A percentile compares a stretch with the other conserved stretches of the same genome.
phyloP scores from a whole-genome alignment of 148 eudicot species.

The Vaccinium vitisidaea region DNA sequence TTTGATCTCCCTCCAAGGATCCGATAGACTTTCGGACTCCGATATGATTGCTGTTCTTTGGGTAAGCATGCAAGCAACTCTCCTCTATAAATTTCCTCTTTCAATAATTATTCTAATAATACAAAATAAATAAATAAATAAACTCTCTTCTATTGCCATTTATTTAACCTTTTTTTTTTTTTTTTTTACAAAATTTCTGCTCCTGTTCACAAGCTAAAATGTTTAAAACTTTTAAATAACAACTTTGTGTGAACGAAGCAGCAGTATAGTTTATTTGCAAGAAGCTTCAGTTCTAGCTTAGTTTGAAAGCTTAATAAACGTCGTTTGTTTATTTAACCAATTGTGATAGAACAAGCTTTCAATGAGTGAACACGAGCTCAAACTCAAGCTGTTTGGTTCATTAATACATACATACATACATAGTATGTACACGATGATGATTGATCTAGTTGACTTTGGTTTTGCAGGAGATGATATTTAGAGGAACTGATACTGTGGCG shows the following conservation, averaged over 20 bases:
- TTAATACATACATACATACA: no score
- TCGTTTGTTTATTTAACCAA: not conserved
- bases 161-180: no score
- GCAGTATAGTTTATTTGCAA: not conserved
- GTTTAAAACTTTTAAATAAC: no score
- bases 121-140: no score
- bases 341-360: not conserved
- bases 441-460: not conserved
- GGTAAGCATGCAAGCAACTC: constrained; percentile 37
- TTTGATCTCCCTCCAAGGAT: constrained; percentile 50
- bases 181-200: no score
- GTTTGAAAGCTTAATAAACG: not conserved
- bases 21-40: constrained; percentile 48
- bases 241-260: no score
- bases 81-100: not conserved
- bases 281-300: not conserved
- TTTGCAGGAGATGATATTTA: constrained; percentile 74
- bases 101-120: no score
- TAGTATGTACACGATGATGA: no score
- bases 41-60: constrained; percentile 79
- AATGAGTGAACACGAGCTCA: not conserved
- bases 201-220: no score
- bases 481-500: constrained; percentile 75
- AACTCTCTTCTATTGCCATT: no score
- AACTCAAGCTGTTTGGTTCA: not conserved